Evolutionary conservation across 768 basidiomycete species (phyloP), one percentile per base, ranked within the genome.

Genomic region (Leccinum uliginosum): DNA sequence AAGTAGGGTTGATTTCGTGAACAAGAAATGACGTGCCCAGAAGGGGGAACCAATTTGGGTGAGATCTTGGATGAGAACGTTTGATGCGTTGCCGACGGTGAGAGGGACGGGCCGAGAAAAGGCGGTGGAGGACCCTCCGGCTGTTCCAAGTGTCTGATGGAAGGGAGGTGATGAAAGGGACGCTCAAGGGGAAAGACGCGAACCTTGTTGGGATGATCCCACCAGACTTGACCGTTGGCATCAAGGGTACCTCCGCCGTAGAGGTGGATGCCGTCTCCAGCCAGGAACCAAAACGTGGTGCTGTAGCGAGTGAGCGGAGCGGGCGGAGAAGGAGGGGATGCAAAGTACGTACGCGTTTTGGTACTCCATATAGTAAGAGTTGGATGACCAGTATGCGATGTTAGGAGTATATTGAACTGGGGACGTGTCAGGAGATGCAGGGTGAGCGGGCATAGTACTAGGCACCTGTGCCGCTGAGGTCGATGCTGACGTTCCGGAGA

Each of bases 211-310:
- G 67, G 62, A 43, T 65, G 60, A 53, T 72, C 70, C 65, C 67
- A 72, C 72, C 78, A 77, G 26, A 75, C 71, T 59, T 80, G 79
- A 5, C 78, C 78, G 50, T 78, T 78, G 46, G 71, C 77, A 66
- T 80, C 77, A 50, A 81, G 32, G 45, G 58, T 63, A 43, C 79
- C 79, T 38, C 78, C 77, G 40, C 79, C 78, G 55, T 76, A 74
- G 45, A 75, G 59, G 53, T 72, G 68, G 51, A 74, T 62, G 56
- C 72, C 68, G 46, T 73, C 59, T 1, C 74, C 74, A 6, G 73
- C 73, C 9, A 75, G 64, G 58, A 74, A 72, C 75, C 74, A 78
- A 58, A 70, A 74, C 5, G 76, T 76, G 6, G 75, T 71, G 11
- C 75, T 76, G 4, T 10, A 38, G 14, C 3, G 27, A 21, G 34